These are phyloP conservation scores for Rhodosporidiobolus sp. DNA, from an alignment of 768 basidiomycete genomes.

Conservation along the genomic window DNA sequence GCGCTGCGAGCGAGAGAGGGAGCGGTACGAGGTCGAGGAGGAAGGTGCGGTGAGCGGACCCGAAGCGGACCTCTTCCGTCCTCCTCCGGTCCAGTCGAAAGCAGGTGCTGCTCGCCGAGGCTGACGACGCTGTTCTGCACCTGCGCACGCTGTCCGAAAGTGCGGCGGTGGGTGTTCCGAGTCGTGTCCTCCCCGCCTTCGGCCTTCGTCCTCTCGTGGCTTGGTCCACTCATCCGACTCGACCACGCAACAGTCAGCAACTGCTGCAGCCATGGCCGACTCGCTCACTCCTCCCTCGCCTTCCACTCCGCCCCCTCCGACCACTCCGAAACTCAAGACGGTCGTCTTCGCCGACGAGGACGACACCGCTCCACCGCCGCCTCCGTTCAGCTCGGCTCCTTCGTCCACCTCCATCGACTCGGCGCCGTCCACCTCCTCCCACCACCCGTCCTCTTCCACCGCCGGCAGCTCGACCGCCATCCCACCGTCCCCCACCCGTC, in stretches of 20 bases:
- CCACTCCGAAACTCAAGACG: neutral
- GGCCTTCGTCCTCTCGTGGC: neutral
- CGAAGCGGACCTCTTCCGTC: no score
- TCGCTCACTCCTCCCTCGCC: neutral
- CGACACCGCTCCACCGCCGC: no score
- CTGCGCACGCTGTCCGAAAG: no score
- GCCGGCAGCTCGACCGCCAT: neutral
- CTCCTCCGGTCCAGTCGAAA: no score
- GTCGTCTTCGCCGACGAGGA: slow-evolving; percentile 20
- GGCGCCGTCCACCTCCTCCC: neutral
- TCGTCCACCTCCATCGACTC: neutral
- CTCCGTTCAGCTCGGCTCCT: neutral
- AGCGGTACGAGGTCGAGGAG: no score
- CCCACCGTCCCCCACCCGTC: neutral
- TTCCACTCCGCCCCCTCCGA: neutral
- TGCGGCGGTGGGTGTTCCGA: no score
- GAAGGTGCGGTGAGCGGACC: no score
- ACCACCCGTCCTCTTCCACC: neutral
- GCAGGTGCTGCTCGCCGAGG: no score
- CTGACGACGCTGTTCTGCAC: no score
- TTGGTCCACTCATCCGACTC: no score
- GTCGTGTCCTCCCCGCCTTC: neutral
- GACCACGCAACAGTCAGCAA: no score
- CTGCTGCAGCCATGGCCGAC: neutral
- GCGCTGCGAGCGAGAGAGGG: no score